These are phyloP conservation scores for Spathaspora hagerdaliae DNA, from an alignment of 805 yeast genomes.

Conservation along the genomic window DNA sequence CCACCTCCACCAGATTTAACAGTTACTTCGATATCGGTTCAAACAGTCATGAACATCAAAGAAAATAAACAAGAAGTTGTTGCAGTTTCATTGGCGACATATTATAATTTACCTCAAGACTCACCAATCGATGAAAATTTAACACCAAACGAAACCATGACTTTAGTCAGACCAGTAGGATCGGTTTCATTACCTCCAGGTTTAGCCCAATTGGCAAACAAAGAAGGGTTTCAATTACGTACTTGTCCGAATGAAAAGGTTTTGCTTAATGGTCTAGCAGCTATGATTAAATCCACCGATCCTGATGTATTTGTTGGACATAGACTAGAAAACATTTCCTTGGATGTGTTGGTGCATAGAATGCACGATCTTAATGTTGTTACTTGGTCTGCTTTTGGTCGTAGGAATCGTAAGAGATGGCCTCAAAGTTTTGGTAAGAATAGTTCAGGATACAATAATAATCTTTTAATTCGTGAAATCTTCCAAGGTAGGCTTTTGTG, in stretches of 20 bases:
- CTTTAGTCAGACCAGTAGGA: constrained; percentile 79
- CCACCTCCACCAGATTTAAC: constrained; percentile 63
- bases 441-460: constrained; percentile 38
- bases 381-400: constrained; percentile 80
- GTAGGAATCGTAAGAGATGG: constrained; percentile 73
- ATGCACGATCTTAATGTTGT: constrained; percentile 69
- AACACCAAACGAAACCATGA: constrained; percentile 58
- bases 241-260: constrained; percentile 71
- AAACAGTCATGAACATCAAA: constrained; percentile 72
- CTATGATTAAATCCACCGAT: constrained; percentile 65
- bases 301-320: constrained; percentile 94
- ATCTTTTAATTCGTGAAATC: constrained; percentile 59
- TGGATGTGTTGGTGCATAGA: constrained; percentile 79
- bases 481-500: constrained; percentile 84
- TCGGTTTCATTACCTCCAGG: constrained; percentile 70
- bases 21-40: constrained; percentile 70
- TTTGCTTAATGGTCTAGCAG: constrained; percentile 69
- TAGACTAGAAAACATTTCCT: constrained; percentile 68
- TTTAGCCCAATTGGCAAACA: constrained; percentile 55
- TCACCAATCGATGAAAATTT: constrained; percentile 61
- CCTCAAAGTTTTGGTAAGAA: constrained; percentile 64
- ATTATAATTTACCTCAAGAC: constrained; percentile 67
- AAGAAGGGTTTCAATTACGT: constrained; percentile 48
- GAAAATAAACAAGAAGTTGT: constrained; percentile 83
- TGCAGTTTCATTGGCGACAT: constrained; percentile 74